These are phyloP conservation scores for Exophiala bonariae DNA, from an alignment of 2,329 filamentous ascomycete species.

Conservation along the genomic window DNA sequence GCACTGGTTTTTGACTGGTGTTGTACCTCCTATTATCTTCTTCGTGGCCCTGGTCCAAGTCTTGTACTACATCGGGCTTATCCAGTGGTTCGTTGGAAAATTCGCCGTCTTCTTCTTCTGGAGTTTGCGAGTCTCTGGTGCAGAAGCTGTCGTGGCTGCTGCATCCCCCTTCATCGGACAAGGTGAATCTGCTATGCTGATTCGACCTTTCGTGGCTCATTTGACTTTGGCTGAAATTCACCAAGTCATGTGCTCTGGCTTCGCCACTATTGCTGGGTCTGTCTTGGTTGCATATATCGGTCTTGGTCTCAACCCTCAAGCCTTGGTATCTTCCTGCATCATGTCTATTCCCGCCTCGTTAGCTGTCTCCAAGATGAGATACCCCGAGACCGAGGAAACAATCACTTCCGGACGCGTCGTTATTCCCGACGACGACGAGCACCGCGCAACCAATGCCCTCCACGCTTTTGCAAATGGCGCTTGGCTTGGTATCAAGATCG, in stretches of 20 bases:
- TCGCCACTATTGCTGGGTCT: slow-evolving; percentile 87
- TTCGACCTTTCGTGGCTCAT: slow-evolving; percentile 81
- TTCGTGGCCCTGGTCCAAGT: slow-evolving; percentile 92
- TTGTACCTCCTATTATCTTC: slow-evolving; percentile 93
- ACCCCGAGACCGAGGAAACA: slow-evolving; percentile 83
- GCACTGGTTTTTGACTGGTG: slow-evolving; percentile 71
- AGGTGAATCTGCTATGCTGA: slow-evolving; percentile 90
- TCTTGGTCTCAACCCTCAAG: slow-evolving; percentile 80
- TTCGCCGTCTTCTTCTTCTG: slow-evolving; percentile 92
- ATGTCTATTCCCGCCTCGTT: slow-evolving; percentile 94
- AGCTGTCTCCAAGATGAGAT: slow-evolving; percentile 85
- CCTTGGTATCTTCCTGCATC: slow-evolving; percentile 85
- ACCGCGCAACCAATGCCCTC: slow-evolving; percentile 74
- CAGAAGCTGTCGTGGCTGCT: slow-evolving; percentile 89
- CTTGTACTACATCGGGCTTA: slow-evolving; percentile 73
- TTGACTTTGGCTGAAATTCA: slow-evolving; percentile 86
- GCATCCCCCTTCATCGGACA: slow-evolving; percentile 93
- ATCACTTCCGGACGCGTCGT: slow-evolving; percentile 79
- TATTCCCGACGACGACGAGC: slow-evolving; percentile 75
- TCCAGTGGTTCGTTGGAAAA: slow-evolving; percentile 89
- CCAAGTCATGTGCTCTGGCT: slow-evolving; percentile 89
- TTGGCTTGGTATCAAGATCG: slow-evolving; percentile 84
- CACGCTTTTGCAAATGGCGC: slow-evolving; percentile 84
- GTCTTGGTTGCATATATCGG: slow-evolving; percentile 83
- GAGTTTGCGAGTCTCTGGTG: slow-evolving; percentile 80